These are phyloP conservation scores for Cymodocea nodosa DNA, from an alignment of 116 monocot species.

Conservation along the genomic window DNA sequence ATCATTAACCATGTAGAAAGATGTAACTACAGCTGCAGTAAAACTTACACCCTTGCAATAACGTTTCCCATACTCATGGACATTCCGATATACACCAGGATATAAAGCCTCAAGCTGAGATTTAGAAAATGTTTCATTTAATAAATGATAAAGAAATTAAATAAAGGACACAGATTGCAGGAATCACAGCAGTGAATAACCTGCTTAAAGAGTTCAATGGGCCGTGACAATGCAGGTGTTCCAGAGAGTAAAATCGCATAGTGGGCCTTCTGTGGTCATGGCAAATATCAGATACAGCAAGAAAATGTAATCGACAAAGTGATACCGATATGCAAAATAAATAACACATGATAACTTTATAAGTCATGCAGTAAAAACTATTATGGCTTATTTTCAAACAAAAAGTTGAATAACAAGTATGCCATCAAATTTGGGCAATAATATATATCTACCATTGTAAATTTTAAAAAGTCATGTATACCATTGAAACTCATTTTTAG, in stretches of 20 bases:
- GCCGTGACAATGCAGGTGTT: constrained; percentile 94
- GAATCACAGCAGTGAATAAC: constrained; percentile 12
- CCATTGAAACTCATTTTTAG: too few species aligned
- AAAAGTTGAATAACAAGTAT: too few species aligned
- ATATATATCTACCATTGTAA: too few species aligned
- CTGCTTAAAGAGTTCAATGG: constrained; percentile 97
- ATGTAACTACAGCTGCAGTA: background rate
- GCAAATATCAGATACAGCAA: background rate
- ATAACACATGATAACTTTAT: background rate
- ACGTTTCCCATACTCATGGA: constrained; percentile 87
- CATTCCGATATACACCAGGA: constrained; percentile 83
- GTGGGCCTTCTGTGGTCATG: constrained; percentile 50
- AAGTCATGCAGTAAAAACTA: background rate
- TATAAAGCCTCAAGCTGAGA: constrained; percentile 85
- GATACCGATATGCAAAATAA: background rate
- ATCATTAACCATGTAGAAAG: background rate
- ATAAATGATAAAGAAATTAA: background rate
- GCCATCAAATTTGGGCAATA: too few species aligned
- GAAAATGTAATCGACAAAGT: background rate
- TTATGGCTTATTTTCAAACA: too few species aligned
- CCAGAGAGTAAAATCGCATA: constrained; percentile 84
- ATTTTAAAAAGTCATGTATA: too few species aligned
- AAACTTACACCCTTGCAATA: constrained; percentile 95
- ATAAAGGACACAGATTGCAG: background rate
- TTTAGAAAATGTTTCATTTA: background rate